Conservation (phyloP, 768 basidiomycete species). For the Strobilomyces dryophilus region DNA sequence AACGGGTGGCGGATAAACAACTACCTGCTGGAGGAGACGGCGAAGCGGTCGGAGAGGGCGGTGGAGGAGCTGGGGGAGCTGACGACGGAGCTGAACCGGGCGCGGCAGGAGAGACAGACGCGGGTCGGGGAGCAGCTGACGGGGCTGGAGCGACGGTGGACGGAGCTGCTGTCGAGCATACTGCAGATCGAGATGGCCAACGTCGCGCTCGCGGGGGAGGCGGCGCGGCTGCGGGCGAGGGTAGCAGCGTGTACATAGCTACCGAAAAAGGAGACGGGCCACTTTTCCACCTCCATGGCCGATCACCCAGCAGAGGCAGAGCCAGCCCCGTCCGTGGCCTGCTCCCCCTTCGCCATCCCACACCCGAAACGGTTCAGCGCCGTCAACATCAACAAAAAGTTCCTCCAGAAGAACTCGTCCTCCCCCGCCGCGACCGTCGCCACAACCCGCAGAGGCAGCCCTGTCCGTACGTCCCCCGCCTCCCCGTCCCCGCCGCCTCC, state of each 20-base stretch:
- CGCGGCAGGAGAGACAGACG: slow-evolving; percentile 81
- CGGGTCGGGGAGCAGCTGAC: slow-evolving; percentile 75
- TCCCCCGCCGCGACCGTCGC: slow-evolving; percentile 46
- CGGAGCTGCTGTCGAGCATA: slow-evolving; percentile 84
- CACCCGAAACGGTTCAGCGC: slow-evolving; percentile 85
- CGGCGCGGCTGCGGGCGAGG: slow-evolving; percentile 53
- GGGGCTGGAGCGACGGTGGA: slow-evolving; percentile 85
- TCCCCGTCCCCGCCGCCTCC: background rate
- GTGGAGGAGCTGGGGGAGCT: slow-evolving; percentile 76
- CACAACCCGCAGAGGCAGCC: slow-evolving; percentile 43
- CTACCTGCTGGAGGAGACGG: slow-evolving; percentile 75
- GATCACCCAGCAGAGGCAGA: slow-evolving; percentile 28
- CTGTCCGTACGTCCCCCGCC: slow-evolving; percentile 45
- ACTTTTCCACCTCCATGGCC: slow-evolving; percentile 43
- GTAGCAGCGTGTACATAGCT: slow-evolving; percentile 35
- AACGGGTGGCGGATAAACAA: slow-evolving; percentile 95
- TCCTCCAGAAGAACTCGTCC: slow-evolving; percentile 83
- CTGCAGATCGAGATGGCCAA: slow-evolving; percentile 97
- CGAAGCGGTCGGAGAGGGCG: slow-evolving; percentile 64
- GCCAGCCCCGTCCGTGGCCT: slow-evolving; percentile 6
- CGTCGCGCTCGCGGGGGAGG: slow-evolving; percentile 78
- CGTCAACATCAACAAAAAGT: slow-evolving; percentile 94
- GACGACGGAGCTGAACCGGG: slow-evolving; percentile 83
- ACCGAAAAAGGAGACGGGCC: slow-evolving; percentile 27
- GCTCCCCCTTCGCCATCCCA: slow-evolving; percentile 32